These are phyloP conservation scores for Leccinum glutinopallens DNA, from an alignment of 1,284 basidiomycete genomes.

Conservation along the genomic window DNA sequence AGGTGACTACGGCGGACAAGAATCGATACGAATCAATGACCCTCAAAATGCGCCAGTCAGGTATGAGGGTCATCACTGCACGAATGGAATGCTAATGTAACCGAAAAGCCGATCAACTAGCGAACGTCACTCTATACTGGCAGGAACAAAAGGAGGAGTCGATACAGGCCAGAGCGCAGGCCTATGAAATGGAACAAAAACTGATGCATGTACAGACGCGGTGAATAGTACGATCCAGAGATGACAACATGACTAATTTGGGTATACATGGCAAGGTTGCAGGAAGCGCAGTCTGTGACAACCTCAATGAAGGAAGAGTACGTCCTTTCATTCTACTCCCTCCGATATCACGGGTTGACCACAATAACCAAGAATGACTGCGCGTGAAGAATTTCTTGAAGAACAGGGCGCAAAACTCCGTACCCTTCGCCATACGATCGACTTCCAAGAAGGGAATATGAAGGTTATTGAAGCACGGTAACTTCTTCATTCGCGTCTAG, in stretches of 20 bases:
- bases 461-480: constrained; percentile 33
- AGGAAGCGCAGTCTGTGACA: constrained; percentile 32
- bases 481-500: neutral
- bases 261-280: constrained; percentile 22
- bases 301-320: constrained; percentile 37
- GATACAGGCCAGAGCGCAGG: constrained; percentile 24
- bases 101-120: constrained; percentile 29
- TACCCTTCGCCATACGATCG: constrained; percentile 33
- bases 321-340: constrained; percentile 25
- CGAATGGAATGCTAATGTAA: constrained; percentile 19
- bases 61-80: constrained; percentile 27
- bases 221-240: constrained; percentile 19
- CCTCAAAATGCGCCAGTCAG: constrained; percentile 29
- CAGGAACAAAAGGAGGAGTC: constrained; percentile 36
- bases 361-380: constrained; percentile 24
- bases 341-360: constrained; percentile 19
- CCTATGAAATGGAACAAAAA: constrained; percentile 34
- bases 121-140: constrained; percentile 27
- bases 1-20: constrained; percentile 33
- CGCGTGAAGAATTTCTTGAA: constrained; percentile 26
- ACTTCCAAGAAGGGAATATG: constrained; percentile 34
- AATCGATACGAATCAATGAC: constrained; percentile 31
- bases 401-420: constrained; percentile 32
- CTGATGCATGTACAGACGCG: constrained; percentile 24
- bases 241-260: constrained; percentile 19